Evolutionary conservation across 495 filamentous ascomycete genomes (phyloP).

Genomic region (Penicillium silybi): DNA sequence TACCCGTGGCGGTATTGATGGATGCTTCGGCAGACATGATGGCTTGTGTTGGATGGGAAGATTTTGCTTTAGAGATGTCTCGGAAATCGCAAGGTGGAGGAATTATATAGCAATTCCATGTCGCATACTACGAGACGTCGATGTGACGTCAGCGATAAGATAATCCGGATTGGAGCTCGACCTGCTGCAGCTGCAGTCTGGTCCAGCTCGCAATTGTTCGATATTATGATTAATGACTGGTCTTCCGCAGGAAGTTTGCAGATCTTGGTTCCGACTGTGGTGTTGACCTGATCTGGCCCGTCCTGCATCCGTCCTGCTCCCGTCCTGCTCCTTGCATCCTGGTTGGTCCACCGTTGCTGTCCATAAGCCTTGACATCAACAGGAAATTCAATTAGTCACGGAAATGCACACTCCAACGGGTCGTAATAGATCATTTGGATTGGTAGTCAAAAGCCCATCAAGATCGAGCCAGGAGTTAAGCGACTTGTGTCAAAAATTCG

Average conservation of each 20-base stretch:
- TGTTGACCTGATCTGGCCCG: neutral
- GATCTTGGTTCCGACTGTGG: neutral
- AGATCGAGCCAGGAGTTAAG: too few relatives aligned
- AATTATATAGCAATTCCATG: constrained; percentile 5
- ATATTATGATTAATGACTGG: neutral
- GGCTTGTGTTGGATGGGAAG: neutral
- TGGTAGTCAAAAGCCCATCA: too few relatives aligned
- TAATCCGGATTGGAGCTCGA: constrained; percentile 16
- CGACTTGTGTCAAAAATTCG: too few relatives aligned
- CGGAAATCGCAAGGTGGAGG: neutral
- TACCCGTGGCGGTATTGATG: constrained; percentile 59
- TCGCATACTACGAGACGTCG: constrained; percentile 18
- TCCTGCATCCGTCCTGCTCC: neutral
- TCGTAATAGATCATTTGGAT: too few relatives aligned
- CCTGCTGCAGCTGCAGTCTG: neutral
- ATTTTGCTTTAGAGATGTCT: too few relatives aligned
- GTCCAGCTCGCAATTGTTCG: neutral
- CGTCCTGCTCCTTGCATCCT: neutral
- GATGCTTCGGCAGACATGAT: constrained; percentile 30
- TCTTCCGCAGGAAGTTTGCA: neutral
- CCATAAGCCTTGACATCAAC: neutral
- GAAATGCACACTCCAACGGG: neutral
- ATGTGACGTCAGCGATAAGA: constrained; percentile 29
- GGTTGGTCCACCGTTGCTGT: neutral
- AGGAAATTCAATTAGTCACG: neutral